Evolutionary conservation across 2,329 filamentous ascomycete species (phyloP), one percentile per base, ranked within the genome.

Genomic region (Penicillium sp.): DNA sequence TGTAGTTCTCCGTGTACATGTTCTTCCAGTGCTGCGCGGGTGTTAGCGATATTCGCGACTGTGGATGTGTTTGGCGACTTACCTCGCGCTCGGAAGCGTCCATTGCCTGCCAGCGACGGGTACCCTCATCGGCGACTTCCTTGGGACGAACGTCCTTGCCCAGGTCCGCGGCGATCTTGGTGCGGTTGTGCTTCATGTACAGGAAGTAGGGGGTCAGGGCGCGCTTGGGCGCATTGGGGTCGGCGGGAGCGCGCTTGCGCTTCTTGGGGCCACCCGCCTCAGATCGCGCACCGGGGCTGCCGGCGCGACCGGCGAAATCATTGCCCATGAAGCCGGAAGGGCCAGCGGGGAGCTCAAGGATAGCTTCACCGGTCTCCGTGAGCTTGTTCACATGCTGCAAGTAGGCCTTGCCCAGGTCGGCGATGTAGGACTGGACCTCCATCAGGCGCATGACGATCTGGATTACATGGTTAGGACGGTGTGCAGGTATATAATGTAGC

Each of bases 201-300:
- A 97, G 80, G 81, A 97, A 96, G 80, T 95, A 97, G 2, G 93
- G 92, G 5, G 93, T 97, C 69, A 97, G 76, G 8, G 93, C 92
- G 47, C 92, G 87, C 84, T 97, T 97, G 56, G 93, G 93, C 6
- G 92, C 92, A 74, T 96, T 96, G 64, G 92, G 92, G 73, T 97
- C 93, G 69, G 90, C 87, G 40, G 86, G 86, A 58, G 87, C 85
- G 81, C 92, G 92, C 83, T 94, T 93, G 75, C 90, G 88, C 82
- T 94, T 92, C 83, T 92, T 92, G 83, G 91, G 89, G 73, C 86
- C 85, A 67, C 86, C 82, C 1, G 75, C 77, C 22, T 81, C 80
- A 11, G 73, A 75, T 56, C 72, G 71, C 27, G 63, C 63, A 13
- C 65, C 71, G 24, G 74, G 72, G 56, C 70, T 75, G 32, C 67